Evolutionary conservation across 306 rosid species (phyloP), one percentile per base, ranked within the genome.

Genomic region (Bauhinia variegata): DNA sequence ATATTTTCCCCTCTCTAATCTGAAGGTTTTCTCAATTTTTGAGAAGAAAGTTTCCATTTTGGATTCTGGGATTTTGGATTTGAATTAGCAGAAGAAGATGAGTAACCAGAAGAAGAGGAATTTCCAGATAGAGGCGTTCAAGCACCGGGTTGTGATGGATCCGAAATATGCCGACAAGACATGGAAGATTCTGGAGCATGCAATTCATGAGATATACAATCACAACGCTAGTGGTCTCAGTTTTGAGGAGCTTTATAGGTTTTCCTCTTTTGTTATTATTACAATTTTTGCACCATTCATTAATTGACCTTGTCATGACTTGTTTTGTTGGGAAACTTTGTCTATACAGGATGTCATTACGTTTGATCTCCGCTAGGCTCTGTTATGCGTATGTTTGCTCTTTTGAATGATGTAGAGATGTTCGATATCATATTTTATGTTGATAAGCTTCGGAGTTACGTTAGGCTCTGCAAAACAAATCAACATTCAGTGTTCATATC

Each of bases 161-260:
- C 95, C 95, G 38, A 84, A 78, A 48, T 87, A 90, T 66, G 88
- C 87, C 5, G 96, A 90, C 34, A 87, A 87, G 84, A 86, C 90
- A 1, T 91, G 97, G 92, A 84, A 65, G 73, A 34, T 88, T 75
- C 73, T 91, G 58, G 97, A 91, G 60, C 91, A 82, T 52, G 97
- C 92, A 69, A 88, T 88, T 68, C 81, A 75, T 36, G 90, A 87
- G 82, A 91, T 90, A 68, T 88, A 80, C 74, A 84, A 86, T 54
- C 90, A 87, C 50, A 85, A 91, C 63, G 92, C 89, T 17, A 80
- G 92, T 67, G 80, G 86, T 19, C 90, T 91, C 41, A 87, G 92
- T 68, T 91, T 84, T 16, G 90, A 87, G 72, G 90, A 91, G 83
- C 97, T 91, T 72, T 88, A 91, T 79, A 88, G 95, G 97, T 91